These are phyloP conservation scores for Diutina mesorugosa DNA, from an alignment of 1,139 yeast genomes.

Conservation along the genomic window DNA sequence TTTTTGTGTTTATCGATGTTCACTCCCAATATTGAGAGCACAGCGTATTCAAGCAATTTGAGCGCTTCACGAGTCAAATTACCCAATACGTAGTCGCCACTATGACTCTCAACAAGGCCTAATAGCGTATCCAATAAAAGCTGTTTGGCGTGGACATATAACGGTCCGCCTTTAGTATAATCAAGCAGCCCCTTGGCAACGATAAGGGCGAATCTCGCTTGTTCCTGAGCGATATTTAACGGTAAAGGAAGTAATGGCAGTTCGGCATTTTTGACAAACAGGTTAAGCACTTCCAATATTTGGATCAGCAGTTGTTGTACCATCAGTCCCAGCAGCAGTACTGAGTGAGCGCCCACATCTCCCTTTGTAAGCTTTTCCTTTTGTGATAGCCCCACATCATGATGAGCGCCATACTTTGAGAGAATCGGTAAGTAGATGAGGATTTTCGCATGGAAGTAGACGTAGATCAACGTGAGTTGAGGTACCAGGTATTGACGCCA, in stretches of 20 bases:
- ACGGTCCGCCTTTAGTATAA: constrained; percentile 73
- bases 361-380: constrained; percentile 21
- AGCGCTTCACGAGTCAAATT: constrained; percentile 44
- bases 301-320: constrained; percentile 68
- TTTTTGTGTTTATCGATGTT: constrained; percentile 3
- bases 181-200: constrained; percentile 75
- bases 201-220: constrained; percentile 53
- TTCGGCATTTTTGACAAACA: constrained; percentile 26
- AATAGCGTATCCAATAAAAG: constrained; percentile 36
- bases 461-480: constrained; percentile 45
- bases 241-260: constrained; percentile 49
- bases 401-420: constrained; percentile 31
- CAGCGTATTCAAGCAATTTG: constrained; percentile 42
- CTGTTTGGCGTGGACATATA: constrained; percentile 55
- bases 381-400: constrained; percentile 30
- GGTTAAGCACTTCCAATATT: constrained; percentile 44
- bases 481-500: constrained; percentile 28
- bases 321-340: constrained; percentile 44
- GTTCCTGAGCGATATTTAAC: constrained; percentile 54
- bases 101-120: constrained; percentile 33
- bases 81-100: constrained; percentile 44
- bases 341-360: constrained; percentile 8
- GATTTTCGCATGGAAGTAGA: constrained; percentile 71
- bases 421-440: constrained; percentile 71
- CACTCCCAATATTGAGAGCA: constrained; percentile 37